Percentiles rank a stretch among this genome's conserved stretches.
These are phyloP conservation scores for Scleroderma citrinum DNA, from an alignment of 768 basidiomycete genomes.

Conservation along the genomic window DNA sequence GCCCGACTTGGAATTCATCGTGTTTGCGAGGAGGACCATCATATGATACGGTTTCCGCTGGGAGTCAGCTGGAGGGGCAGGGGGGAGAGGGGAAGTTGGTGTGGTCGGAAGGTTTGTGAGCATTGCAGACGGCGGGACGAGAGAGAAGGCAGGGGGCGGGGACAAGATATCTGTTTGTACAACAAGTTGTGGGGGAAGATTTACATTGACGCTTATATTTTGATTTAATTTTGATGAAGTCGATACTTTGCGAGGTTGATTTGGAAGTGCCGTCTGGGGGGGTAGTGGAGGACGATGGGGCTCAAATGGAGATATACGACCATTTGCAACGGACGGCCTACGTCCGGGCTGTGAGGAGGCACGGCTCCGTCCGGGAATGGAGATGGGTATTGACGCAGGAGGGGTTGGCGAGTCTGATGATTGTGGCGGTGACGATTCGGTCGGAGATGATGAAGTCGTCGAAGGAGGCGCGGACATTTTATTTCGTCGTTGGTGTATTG, in stretches of 20 bases:
- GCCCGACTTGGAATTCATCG: slow-evolving; percentile 77
- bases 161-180: slow-evolving; percentile 49
- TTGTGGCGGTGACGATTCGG: slow-evolving; percentile 33
- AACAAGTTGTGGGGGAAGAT: slow-evolving; percentile 43
- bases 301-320: slow-evolving; percentile 48
- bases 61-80: slow-evolving; percentile 62
- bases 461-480: slow-evolving; percentile 60
- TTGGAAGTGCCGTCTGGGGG: slow-evolving; percentile 32
- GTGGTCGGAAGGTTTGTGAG: slow-evolving; percentile 60
- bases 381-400: slow-evolving; percentile 30
- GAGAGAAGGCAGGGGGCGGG: slow-evolving; percentile 29
- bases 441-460: slow-evolving; percentile 31
- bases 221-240: slow-evolving; percentile 55
- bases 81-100: slow-evolving; percentile 74
- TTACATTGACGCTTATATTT: slow-evolving; percentile 35
- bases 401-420: slow-evolving; percentile 35
- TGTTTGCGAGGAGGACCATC: slow-evolving; percentile 74
- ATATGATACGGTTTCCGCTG: slow-evolving; percentile 85
- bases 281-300: slow-evolving; percentile 48
- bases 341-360: slow-evolving; percentile 77
- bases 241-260: slow-evolving; percentile 52
- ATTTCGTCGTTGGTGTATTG: slow-evolving; percentile 61
- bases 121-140: slow-evolving; percentile 42
- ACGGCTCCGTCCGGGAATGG: slow-evolving; percentile 45
- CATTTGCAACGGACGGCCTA: slow-evolving; percentile 52